A percentile compares a stretch with the other conserved stretches of the same genome.
These are phyloP conservation scores for Trichoderma cornu-damae DNA, from an alignment of 2,329 filamentous ascomycete species.

Conservation along the genomic window DNA sequence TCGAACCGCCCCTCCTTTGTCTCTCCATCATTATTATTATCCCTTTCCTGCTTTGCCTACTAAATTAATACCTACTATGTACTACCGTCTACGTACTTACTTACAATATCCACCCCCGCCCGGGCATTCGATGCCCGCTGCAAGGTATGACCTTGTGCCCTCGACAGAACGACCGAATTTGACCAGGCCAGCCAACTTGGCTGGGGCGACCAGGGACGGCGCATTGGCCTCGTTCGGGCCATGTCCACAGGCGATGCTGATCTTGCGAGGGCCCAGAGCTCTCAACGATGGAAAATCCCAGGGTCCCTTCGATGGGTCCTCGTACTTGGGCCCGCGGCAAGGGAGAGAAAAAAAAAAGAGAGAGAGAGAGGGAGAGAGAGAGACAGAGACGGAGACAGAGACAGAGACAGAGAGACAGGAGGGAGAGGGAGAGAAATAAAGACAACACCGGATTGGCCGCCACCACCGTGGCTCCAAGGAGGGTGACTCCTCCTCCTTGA, in stretches of 20 bases:
- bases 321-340: neutral
- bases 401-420: too few species aligned
- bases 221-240: constrained; percentile 12
- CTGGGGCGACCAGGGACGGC: constrained; percentile 3
- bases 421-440: too few species aligned
- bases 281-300: constrained; percentile 9
- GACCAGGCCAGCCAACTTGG: neutral
- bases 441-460: too few species aligned
- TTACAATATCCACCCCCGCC: constrained; percentile 15
- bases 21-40: neutral
- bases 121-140: constrained; percentile 8
- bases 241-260: constrained; percentile 14
- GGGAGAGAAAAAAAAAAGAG: neutral
- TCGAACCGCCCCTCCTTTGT: neutral
- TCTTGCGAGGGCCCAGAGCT: constrained; percentile 13
- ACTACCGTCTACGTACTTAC: too few species aligned
- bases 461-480: too few species aligned
- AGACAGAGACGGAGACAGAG: too few species aligned
- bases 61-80: too few species aligned
- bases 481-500: neutral
- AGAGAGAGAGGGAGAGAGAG: too few species aligned
- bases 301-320: constrained; percentile 8
- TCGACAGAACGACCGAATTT: constrained; percentile 5
- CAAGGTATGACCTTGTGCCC: neutral
- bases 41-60: neutral